A percentile compares a stretch with the other conserved stretches of the same genome.
These are phyloP conservation scores for Lodderomyces oxycetoniae DNA, from an alignment of 1,139 yeast species.

Conservation along the genomic window DNA sequence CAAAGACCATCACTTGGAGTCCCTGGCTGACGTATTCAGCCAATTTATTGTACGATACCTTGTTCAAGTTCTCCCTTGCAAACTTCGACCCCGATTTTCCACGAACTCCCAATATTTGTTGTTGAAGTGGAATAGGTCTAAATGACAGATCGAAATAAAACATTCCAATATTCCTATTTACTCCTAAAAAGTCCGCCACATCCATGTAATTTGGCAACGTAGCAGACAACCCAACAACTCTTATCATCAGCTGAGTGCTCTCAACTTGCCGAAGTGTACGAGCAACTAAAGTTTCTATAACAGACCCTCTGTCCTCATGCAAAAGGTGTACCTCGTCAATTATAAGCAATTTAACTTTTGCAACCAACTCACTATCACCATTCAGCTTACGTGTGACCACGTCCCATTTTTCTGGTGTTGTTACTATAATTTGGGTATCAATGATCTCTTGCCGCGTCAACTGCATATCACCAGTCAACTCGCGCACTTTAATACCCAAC, in stretches of 20 bases:
- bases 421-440: slow-evolving; percentile 85
- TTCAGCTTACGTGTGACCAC: slow-evolving; percentile 88
- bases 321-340: slow-evolving; percentile 95
- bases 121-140: slow-evolving; percentile 91
- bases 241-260: slow-evolving; percentile 85
- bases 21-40: slow-evolving; percentile 64
- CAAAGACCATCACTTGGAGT: slow-evolving; percentile 94
- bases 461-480: slow-evolving; percentile 97
- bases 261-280: slow-evolving; percentile 94
- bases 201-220: slow-evolving; percentile 91
- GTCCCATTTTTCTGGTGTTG: slow-evolving; percentile 99
- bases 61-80: slow-evolving; percentile 73
- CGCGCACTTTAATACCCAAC: slow-evolving; percentile 83
- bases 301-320: slow-evolving; percentile 98
- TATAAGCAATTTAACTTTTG: slow-evolving; percentile 77
- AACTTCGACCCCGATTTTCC: slow-evolving; percentile 72
- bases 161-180: slow-evolving; percentile 83
- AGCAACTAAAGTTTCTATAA: slow-evolving; percentile 91
- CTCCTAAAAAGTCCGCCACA: slow-evolving; percentile 94
- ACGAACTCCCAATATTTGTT: slow-evolving; percentile 78
- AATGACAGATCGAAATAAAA: slow-evolving; percentile 91
- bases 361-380: slow-evolving; percentile 82
- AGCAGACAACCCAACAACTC: slow-evolving; percentile 96
- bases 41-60: slow-evolving; percentile 72
- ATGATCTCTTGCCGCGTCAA: slow-evolving; percentile 77